Conservation (phyloP, 768 basidiomycete species). For the Suillus decipiens region DNA sequence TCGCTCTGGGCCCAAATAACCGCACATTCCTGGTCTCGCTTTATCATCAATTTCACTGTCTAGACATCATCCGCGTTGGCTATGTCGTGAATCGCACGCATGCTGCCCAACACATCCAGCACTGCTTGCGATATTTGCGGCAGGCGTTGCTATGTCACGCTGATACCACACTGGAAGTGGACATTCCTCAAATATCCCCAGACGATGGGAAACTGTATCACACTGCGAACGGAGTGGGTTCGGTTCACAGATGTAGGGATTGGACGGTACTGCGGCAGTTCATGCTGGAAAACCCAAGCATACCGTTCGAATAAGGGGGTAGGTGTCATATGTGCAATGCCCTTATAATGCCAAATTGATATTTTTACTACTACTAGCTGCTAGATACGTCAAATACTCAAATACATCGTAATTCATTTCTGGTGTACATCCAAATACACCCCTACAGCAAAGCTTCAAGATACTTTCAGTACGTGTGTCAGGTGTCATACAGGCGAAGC, state of each 20-base stretch:
- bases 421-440: neutral
- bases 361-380: neutral
- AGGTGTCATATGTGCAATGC: neutral
- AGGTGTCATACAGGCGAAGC: conserved; percentile 3
- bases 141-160: conserved; percentile 40
- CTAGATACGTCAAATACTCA: conserved; percentile 1
- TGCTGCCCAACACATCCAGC: conserved; percentile 34
- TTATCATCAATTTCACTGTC: conserved; percentile 53
- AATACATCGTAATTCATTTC: neutral
- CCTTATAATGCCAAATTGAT: conserved; percentile 2
- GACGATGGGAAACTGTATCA: conserved; percentile 28
- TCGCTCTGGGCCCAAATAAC: conserved; percentile 35
- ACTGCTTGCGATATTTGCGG: conserved; percentile 42
- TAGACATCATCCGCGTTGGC: conserved; percentile 38
- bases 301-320: conserved; percentile 20
- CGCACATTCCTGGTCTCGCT: conserved; percentile 38
- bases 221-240: conserved; percentile 31
- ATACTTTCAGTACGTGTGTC: conserved; percentile 1
- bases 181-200: conserved; percentile 26
- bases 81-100: conserved; percentile 26
- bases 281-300: conserved; percentile 31
- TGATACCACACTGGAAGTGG: conserved; percentile 39
- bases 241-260: conserved; percentile 35
- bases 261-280: conserved; percentile 34
- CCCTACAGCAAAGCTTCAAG: neutral